Base-by-base conservation (phyloP, 1,284 basidiomycete species). In the Ceratobasidium theobromae region DNA sequence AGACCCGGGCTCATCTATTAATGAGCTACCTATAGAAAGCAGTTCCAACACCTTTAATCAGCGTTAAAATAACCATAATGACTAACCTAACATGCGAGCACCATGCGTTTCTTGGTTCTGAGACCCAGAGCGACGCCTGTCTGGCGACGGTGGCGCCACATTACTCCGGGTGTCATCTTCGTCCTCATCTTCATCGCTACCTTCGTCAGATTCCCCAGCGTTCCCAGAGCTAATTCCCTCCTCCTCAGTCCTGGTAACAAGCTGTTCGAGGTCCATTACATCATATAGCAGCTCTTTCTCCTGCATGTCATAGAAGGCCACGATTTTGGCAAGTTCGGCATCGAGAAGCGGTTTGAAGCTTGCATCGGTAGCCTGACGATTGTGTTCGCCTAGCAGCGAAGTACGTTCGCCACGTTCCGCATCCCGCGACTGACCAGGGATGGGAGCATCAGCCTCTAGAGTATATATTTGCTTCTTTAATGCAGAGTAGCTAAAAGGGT, bases 401-500 rank as follows among this genome's bases (percentile, higher is more conserved):
- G 82, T 81, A 5, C 72, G 78, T 72, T 89, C 89, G 70, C 81
- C 84, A 11, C 84, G 81, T 71, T 91, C 89, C 49, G 87, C 71
- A 74, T 93, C 89, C 38, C 79, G 78, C 41, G 80, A 62, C 77
- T 72, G 33, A 71, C 72, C 32, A 78, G 74, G 30, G 77, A 68
- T 54, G 66, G 79, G 66, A 81, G 81, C 71, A 85, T 83, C 70
- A 84, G 83, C 75, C 86, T 89, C 78, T 95, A 92, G 80, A 71
- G 91, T 86, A 77, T 93, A 91, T 65, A 93, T 86, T 71, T 85
- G 85, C 74, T 93, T 93, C 79, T 96, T 97, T 72, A 97, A 81
- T 0, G 86, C 80, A 72, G 93, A 92, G 74, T 95, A 95, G 49
- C 92, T 88, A 68, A 8, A 33, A 49, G 4, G 2, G 33, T 25